Evolutionary conservation across 169 alveolate genomes (phyloP).

Genomic region (Amoebophrya sp.): DNA sequence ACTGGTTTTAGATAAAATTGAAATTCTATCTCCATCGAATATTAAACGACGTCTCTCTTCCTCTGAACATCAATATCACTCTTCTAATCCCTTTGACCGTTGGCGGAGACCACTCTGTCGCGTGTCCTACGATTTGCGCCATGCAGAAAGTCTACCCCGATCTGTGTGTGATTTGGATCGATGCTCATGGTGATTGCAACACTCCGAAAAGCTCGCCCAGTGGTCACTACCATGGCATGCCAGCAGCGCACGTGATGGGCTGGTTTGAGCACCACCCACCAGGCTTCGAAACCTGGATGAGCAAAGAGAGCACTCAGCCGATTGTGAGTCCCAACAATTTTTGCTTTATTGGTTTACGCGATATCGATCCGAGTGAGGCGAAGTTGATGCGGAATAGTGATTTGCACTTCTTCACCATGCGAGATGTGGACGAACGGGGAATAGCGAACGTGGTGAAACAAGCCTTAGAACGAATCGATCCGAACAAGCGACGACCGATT

Average conservation of each 20-base stretch:
- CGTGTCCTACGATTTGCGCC: slow-evolving; percentile 21
- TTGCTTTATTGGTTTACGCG: slow-evolving; percentile 36
- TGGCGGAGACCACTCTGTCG: slow-evolving; percentile 37
- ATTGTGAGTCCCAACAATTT: not conserved
- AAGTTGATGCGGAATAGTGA: slow-evolving; percentile 4
- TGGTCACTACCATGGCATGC: slow-evolving; percentile 38
- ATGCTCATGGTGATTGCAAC: slow-evolving; percentile 37
- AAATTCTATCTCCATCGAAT: no score
- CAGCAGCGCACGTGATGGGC: slow-evolving; percentile 37
- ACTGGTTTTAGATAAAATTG: no score
- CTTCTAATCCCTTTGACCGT: not conserved
- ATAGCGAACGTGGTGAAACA: slow-evolving; percentile 28
- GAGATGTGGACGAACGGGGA: slow-evolving; percentile 29
- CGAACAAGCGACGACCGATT: slow-evolving; percentile 25
- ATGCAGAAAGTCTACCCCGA: slow-evolving; percentile 16
- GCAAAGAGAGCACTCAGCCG: not conserved
- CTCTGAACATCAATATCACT: not conserved
- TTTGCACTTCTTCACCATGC: slow-evolving; percentile 34
- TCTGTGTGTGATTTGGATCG: slow-evolving; percentile 32
- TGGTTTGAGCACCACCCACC: slow-evolving; percentile 26
- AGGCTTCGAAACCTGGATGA: slow-evolving; percentile 38
- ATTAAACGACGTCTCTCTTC: no score
- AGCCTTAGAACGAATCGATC: slow-evolving; percentile 32
- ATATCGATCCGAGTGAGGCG: slow-evolving; percentile 32
- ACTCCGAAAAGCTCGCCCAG: slow-evolving; percentile 19